Base-by-base conservation (phyloP, 768 basidiomycete species). In the Pleurotus tuoliensis region DNA sequence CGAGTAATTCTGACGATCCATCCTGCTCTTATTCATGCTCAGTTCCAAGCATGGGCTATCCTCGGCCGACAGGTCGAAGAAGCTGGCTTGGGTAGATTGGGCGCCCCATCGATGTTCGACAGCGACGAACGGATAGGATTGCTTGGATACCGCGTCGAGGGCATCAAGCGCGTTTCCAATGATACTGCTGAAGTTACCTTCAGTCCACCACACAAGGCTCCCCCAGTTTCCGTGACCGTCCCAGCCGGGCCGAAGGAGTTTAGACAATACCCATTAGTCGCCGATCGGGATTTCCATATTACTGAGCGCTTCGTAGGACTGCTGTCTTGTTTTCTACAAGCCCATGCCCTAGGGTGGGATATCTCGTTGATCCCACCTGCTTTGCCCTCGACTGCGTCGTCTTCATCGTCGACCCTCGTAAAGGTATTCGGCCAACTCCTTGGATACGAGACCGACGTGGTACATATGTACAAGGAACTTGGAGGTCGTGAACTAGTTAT, bases 381-480 rank as follows among this genome's bases (percentile, higher is more conserved):
- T 4, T 61, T 76, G 43, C 79, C 82, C 1, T 82, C 83, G 2
- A 84, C 84, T 0, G 81, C 86, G 0, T 83, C 82, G n/a, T 76
- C 77, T 15, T 86, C 82, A 44, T 84, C 81, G 2, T 79, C 81
- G 1, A 79, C 80, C 4, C 76, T 87, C 24, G 77, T 86, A 16
- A 71, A 66, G 55, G 72, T 77, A 0, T 86, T 88, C 59, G 77
- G 77, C 2, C 73, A 79, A 56, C 58, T 86, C 6, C 71, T 88
- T 0, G 86, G 85, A 0, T 88, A 87, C 63, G 81, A 83, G 11
- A 64, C 73, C 0, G 84, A 86, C 59, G 78, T 77, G 2, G 65
- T 86, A 8, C 83, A 87, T 57, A 72, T 87, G 73, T 88, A 86
- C 65, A 88, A 86, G 66, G 86, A 87, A 59, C 68, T 87, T 5